phyloP scores from a whole-genome alignment of 306 rosid genomes.

The Pterocarpus macrocarpus region DNA sequence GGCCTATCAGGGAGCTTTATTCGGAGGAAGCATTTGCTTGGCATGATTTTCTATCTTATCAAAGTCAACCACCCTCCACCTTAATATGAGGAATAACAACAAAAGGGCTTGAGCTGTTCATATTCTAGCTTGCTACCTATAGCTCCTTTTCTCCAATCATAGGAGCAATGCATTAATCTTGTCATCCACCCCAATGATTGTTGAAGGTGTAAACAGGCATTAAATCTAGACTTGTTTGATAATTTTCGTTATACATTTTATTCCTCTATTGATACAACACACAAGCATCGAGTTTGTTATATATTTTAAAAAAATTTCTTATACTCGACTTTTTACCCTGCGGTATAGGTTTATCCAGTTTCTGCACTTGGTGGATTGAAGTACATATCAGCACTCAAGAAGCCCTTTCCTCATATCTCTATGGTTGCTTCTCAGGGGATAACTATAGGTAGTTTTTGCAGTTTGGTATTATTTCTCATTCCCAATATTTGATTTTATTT shows the following conservation, averaged over 20 bases:
- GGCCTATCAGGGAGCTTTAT: no score
- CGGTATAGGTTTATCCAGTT: conserved; percentile 82
- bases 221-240: conserved; percentile 14
- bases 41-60: no score
- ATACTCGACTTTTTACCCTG: conserved; percentile 32
- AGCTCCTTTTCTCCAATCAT: conserved; percentile 10
- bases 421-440: conserved; percentile 97
- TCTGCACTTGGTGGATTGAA: conserved; percentile 84
- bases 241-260: conserved; percentile 3
- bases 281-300: conserved; percentile 20
- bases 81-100: not conserved
- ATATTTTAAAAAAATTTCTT: conserved; percentile 4
- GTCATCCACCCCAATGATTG: conserved; percentile 1
- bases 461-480: not conserved
- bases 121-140: conserved; percentile 12
- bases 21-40: no score
- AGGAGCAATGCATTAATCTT: not conserved
- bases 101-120: not conserved
- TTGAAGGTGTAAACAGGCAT: not conserved
- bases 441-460: conserved; percentile 64
- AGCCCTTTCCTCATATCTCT: conserved; percentile 78
- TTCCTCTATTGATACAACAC: not conserved
- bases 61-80: not conserved
- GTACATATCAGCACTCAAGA: conserved; percentile 83
- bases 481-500: not conserved